These are phyloP conservation scores for Extremus antarcticus DNA, from an alignment of 495 filamentous ascomycete species.

Conservation along the genomic window DNA sequence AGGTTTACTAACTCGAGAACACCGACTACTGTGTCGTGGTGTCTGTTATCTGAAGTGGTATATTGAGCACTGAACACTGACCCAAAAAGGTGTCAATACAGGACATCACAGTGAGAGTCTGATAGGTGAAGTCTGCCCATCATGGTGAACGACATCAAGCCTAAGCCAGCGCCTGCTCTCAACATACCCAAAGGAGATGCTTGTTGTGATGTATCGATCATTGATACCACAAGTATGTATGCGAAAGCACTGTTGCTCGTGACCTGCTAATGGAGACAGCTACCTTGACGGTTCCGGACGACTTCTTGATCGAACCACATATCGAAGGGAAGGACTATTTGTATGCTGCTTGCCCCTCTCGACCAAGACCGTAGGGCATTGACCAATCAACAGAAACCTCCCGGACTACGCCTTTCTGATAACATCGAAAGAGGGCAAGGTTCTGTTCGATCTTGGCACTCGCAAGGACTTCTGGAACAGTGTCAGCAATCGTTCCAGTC, in stretches of 20 bases:
- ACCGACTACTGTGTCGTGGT: too few species aligned
- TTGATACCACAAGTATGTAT: conserved; percentile 29
- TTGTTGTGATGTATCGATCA: conserved; percentile 23
- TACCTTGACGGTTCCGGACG: conserved; percentile 21
- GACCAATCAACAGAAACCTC: too few species aligned
- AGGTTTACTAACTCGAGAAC: too few species aligned
- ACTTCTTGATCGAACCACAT: conserved; percentile 30
- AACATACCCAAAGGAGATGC: neutral
- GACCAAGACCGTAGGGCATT: too few species aligned
- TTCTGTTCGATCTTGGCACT: conserved; percentile 15
- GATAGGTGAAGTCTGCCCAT: neutral
- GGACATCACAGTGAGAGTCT: too few species aligned
- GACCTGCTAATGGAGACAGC: neutral
- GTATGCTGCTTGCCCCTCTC: too few species aligned
- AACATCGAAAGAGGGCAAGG: conserved; percentile 19
- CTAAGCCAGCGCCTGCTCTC: neutral
- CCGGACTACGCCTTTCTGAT: conserved; percentile 31
- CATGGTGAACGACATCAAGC: neutral
- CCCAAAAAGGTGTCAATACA: too few species aligned
- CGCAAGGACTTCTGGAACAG: conserved; percentile 14
- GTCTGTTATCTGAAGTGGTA: too few species aligned
- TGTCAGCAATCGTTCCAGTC: too few species aligned
- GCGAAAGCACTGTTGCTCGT: too few species aligned
- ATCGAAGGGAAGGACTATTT: conserved; percentile 29
- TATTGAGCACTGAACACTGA: too few species aligned